Percentiles rank a stretch among this genome's conserved stretches.
Evolutionary conservation across 2,329 filamentous ascomycete genomes (phyloP).

Genomic region (Alternaria sp.): DNA sequence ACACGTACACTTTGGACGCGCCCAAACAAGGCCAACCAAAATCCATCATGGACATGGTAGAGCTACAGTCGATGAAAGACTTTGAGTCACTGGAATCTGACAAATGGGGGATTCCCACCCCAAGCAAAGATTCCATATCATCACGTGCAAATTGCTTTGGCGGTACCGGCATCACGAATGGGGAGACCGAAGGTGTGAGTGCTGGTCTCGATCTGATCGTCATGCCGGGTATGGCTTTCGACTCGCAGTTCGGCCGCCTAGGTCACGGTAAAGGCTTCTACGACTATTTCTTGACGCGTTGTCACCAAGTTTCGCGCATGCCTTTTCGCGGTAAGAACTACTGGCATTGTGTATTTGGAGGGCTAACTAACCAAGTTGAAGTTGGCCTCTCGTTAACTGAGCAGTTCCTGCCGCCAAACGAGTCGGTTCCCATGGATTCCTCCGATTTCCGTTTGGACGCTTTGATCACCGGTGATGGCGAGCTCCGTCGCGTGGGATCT

Average conservation of each 20-base stretch:
- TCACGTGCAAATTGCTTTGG: slow-evolving; percentile 77
- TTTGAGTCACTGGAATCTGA: slow-evolving; percentile 80
- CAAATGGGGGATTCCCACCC: slow-evolving; percentile 93
- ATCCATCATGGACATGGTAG: slow-evolving; percentile 96
- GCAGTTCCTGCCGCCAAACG: slow-evolving; percentile 74
- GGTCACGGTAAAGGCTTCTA: slow-evolving; percentile 98
- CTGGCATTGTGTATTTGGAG: slow-evolving; percentile 37
- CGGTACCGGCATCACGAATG: slow-evolving; percentile 60
- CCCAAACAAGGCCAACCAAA: slow-evolving; percentile 55
- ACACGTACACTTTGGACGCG: slow-evolving; percentile 71
- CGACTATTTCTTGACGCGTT: slow-evolving; percentile 87
- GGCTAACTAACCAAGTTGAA: slow-evolving; percentile 53
- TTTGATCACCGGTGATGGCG: slow-evolving; percentile 75
- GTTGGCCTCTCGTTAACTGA: slow-evolving; percentile 85
- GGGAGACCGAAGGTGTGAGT: slow-evolving; percentile 37
- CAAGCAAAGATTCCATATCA: slow-evolving; percentile 70
- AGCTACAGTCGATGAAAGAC: slow-evolving; percentile 74
- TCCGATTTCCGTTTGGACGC: slow-evolving; percentile 84
- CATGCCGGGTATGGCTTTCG: slow-evolving; percentile 93
- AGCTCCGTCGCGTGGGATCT: slow-evolving; percentile 43
- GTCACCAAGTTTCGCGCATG: slow-evolving; percentile 63
- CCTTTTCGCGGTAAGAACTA: slow-evolving; percentile 66
- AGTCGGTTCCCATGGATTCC: slow-evolving; percentile 75
- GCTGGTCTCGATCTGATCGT: slow-evolving; percentile 81
- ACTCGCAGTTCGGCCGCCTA: slow-evolving; percentile 75